Evolutionary conservation across 768 basidiomycete genomes (phyloP), one percentile per base, ranked within the genome.

Genomic region (Podaxis pistillaris): DNA sequence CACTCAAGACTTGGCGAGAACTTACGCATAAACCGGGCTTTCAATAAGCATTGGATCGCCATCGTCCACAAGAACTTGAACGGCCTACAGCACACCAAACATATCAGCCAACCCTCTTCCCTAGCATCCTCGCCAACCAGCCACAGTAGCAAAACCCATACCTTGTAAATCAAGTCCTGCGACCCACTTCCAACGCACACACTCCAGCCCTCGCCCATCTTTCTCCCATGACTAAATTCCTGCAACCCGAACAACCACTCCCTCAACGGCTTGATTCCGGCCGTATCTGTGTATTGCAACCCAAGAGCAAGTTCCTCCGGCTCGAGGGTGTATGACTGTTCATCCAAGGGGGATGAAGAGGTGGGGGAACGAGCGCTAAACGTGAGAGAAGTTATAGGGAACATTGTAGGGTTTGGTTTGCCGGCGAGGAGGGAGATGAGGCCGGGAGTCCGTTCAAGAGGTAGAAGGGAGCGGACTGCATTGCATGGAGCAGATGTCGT

Each of bases 101-200:
- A 19, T 22, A 38, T 36, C 17, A 55, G 19, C 17, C 24, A 33
- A n/a, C n/a, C 11, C 19, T 9, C 22, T 33, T 28, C 22, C 7
- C 26, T 30, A 9, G 49, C 26, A 50, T 2, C 24, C 7, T 33
- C 38, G 15, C 17, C 15, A n/a, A 17, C 17, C 17, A 19, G 19
- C 12, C 17, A 41, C 40, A 41, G 19, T 17, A 46, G 19, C 6
- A 36, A 56, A 13, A 58, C 36, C 67, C 78, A 3, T 58, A 91
- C 94, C 84, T 96, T 97, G 77, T 82, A 89, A 55, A 98, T 84
- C 66, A 94, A 71, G 78, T 97, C 94, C 74, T 97, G 96, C 49
- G 91, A 92, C 11, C 96, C 96, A 44, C 82, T 81, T 1, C 95
- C 94, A 9, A 97, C 76, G 46, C 85, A 87, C 9, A 95, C 72